These are phyloP conservation scores for Termitomyces sp. DNA, from an alignment of 768 basidiomycete genomes.

Conservation along the genomic window DNA sequence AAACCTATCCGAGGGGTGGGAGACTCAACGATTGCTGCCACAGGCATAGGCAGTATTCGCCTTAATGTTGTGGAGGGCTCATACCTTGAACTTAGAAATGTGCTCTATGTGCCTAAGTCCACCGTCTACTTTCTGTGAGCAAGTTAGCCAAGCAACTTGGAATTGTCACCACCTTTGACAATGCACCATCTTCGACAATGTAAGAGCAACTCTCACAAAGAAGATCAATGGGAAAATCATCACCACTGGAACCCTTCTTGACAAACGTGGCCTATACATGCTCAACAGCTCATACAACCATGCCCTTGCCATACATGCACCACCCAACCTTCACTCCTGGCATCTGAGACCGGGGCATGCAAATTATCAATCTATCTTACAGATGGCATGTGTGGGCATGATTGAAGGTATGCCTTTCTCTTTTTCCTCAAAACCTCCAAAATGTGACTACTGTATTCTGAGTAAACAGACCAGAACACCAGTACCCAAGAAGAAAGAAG, in stretches of 20 bases:
- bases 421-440: too few relatives aligned
- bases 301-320: too few relatives aligned
- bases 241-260: not conserved
- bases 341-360: not conserved
- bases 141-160: not conserved
- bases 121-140: not conserved
- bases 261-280: not conserved
- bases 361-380: too few relatives aligned
- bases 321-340: not conserved
- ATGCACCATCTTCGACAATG: too few relatives aligned
- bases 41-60: not conserved
- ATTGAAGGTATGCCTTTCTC: too few relatives aligned
- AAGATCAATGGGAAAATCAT: not conserved
- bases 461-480: not conserved
- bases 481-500: not conserved
- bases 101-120: not conserved
- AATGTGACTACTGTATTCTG: too few relatives aligned
- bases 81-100: not conserved
- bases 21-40: not conserved
- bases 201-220: not conserved
- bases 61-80: not conserved
- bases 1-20: not conserved
- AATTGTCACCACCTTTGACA: not conserved
- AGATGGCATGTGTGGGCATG: too few relatives aligned
- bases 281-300: not conserved